Evolutionary conservation across 129 eudicot species (phyloP), one percentile per base, ranked within the genome.

Genomic region (Cynara cardunculus): DNA sequence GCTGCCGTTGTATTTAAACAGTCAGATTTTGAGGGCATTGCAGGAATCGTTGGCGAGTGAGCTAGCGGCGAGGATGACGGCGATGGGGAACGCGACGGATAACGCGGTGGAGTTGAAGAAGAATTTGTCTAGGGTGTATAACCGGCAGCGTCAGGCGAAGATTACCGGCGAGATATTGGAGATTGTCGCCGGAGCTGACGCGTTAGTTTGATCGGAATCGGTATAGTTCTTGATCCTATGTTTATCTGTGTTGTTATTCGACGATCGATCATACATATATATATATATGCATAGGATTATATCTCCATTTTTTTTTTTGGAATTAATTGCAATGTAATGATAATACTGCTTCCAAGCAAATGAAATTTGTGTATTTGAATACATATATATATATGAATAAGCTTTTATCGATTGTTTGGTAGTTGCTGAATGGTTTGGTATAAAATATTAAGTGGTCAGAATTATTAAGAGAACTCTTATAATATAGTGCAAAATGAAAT

Each of bases 31-130:
- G 76, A 78, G 92, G 82, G 88, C 92, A 14, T 86, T 89, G 74
- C 92, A 89, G 86, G 92, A 89, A 72, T 89, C 92, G 0, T 75
- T 89, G 79, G 92, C 92, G 7, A 89, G 92, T 67, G 92, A 89
- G 84, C 84, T 88, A 4, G 91, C 91, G 2, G 85, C 91, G 21
- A 73, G 91, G 81, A 88, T 88, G 91, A 89, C 87, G 0, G 92
- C 92, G 1, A 89, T 89, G 92, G 88, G 87, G 76, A 86, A 78
- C 72, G 89, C 92, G 0, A 83, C 88, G 0, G 92, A 89, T 66
- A 89, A 89, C 6, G 92, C 92, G 25, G 31, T 65, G 2, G 92
- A 89, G 75, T 69, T 89, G 89, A 84, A 78, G 85, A 86, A 84
- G 81, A 78, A 25, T 25, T 82, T 89, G 86, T 81, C 86, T 3